phyloP scores from a whole-genome alignment of 1,284 basidiomycete genomes.

The Pholiota adiposa region DNA sequence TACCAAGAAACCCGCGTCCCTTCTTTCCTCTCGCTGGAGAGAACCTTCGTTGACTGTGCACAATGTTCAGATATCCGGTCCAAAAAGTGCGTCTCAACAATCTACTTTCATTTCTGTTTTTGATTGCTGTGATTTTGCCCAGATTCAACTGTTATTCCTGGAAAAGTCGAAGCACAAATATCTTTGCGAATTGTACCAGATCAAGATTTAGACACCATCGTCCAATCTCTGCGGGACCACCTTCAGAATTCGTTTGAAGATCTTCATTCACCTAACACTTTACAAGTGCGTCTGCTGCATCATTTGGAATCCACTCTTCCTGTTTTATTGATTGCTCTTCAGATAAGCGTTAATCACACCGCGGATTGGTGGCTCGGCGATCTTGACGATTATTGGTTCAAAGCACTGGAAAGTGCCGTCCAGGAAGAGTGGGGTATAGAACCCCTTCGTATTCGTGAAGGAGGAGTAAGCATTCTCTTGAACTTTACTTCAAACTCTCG shows the following conservation, averaged over 20 bases:
- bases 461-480: conserved; percentile 67
- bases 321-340: background rate
- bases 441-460: conserved; percentile 91
- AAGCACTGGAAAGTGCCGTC: conserved; percentile 81
- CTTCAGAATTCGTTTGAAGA: conserved; percentile 64
- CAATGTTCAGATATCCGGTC: conserved; percentile 73
- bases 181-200: conserved; percentile 94
- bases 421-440: conserved; percentile 84
- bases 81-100: conserved; percentile 57
- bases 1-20: conserved; percentile 67
- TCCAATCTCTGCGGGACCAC: conserved; percentile 62
- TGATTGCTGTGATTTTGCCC: background rate
- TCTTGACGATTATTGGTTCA: conserved; percentile 82
- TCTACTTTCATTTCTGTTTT: background rate
- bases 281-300: conserved; percentile 59
- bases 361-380: conserved; percentile 98
- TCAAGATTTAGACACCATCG: conserved; percentile 80
- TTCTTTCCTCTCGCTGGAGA: conserved; percentile 79
- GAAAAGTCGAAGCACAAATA: conserved; percentile 78
- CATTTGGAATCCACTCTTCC: background rate
- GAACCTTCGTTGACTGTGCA: conserved; percentile 79
- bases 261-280: conserved; percentile 70
- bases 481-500: background rate
- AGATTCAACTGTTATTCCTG: conserved; percentile 90
- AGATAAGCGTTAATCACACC: conserved; percentile 83